A percentile compares a stretch with the other conserved stretches of the same genome.
Evolutionary conservation across 306 rosid genomes (phyloP).

Genomic region (Citrullus colocynthis): DNA sequence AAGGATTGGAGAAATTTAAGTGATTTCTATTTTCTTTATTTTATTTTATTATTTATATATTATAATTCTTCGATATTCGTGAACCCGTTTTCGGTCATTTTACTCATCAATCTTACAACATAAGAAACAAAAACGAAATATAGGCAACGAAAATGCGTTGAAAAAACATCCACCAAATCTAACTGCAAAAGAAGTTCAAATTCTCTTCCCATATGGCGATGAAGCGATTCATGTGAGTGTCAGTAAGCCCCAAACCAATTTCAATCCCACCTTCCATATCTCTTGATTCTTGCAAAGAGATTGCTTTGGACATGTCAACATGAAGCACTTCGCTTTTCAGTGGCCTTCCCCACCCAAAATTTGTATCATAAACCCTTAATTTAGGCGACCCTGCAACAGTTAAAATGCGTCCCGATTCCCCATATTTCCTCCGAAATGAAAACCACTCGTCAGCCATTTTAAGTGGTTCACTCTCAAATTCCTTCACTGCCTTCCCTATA

Average conservation of each 20-base stretch:
- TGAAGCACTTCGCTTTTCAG: conserved; percentile 15
- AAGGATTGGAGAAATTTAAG: too few species aligned
- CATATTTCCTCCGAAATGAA: neutral
- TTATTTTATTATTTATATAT: too few species aligned
- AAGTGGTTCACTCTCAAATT: neutral
- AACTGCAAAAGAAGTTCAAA: neutral
- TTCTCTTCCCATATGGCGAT: neutral
- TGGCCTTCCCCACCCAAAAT: conserved; percentile 19
- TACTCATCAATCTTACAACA: too few species aligned
- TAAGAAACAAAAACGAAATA: too few species aligned
- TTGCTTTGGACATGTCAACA: neutral
- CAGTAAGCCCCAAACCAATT: conserved; percentile 6
- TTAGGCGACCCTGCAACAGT: conserved; percentile 13
- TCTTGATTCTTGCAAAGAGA: conserved; percentile 8
- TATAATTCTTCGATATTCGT: too few species aligned
- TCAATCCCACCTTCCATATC: conserved; percentile 8
- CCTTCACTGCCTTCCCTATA: neutral
- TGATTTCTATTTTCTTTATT: too few species aligned
- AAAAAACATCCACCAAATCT: too few species aligned
- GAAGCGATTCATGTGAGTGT: neutral
- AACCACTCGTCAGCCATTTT: conserved; percentile 12
- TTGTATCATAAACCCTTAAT: conserved; percentile 4
- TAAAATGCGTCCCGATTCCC: neutral
- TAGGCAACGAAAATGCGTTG: too few species aligned
- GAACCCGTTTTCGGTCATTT: too few species aligned